Conservation (phyloP, 169 alveolate genomes). For the Blepharisma undulans region DNA sequence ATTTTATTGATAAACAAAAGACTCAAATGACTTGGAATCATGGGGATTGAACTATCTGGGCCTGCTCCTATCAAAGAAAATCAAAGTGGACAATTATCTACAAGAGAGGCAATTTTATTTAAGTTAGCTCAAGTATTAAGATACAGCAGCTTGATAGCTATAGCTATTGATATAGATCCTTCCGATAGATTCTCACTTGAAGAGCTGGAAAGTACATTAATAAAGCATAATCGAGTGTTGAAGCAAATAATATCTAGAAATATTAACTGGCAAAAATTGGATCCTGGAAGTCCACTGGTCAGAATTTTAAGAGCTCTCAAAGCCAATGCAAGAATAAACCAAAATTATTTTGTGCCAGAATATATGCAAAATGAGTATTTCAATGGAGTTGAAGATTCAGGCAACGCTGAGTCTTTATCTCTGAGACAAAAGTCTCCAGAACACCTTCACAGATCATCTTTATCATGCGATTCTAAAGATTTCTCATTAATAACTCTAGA, state of each 20-base stretch:
- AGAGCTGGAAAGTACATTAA: constrained; percentile 28
- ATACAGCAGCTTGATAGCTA: neutral
- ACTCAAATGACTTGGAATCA: neutral
- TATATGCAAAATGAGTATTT: neutral
- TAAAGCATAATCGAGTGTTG: constrained; percentile 13
- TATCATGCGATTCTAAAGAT: neutral
- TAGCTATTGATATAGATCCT: constrained; percentile 15
- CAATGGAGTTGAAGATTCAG: neutral
- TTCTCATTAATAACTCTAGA: neutral
- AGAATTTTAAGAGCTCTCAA: constrained; percentile 32
- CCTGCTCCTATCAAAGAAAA: constrained; percentile 42
- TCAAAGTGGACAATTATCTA: constrained; percentile 34
- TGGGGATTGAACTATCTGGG: constrained; percentile 27
- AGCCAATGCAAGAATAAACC: constrained; percentile 23
- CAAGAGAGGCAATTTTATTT: constrained; percentile 2
- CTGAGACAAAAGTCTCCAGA: neutral
- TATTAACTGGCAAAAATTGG: constrained; percentile 13
- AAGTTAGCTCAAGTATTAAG: constrained; percentile 22
- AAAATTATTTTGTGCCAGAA: neutral
- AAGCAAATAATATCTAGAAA: neutral
- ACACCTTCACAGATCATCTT: neutral
- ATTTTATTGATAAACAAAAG: constrained; percentile 10
- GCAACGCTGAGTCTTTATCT: neutral
- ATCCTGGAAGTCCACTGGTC: neutral
- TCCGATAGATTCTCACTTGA: neutral